Base-by-base conservation (phyloP, 2,329 filamentous ascomycete genomes). In the Colletotrichum sp. region DNA sequence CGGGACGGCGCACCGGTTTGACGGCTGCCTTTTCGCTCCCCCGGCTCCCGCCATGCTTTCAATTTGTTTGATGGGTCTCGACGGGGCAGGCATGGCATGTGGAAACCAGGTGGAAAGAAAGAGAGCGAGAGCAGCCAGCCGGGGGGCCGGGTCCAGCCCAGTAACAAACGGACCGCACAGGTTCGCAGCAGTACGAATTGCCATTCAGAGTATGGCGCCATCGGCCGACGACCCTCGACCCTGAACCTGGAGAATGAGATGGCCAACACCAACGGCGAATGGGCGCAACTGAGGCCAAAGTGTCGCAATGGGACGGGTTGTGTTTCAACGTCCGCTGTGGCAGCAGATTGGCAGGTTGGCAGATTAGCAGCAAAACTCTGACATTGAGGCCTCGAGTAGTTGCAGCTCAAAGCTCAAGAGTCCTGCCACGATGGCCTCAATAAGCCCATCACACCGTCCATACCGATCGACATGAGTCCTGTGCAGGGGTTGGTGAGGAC, bases 1-100 rank as follows among this genome's bases (percentile, higher is more conserved):
- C 48, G 52, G 72, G 48, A 65, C 59, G 60, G 60, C 44, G 68
- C 68, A 55, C 57, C 72, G 68, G 68, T 72, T 72, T 72, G 55
- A 34, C 64, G 57, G 57, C 70, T 73, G 64, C 70, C 70, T 75
- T 73, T 52, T 55, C 44, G 44, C 44, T 52, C 16, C 24, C n/a
- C 63, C 39, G 24, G 39, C 28, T 66, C 44, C 44, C 44, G 44
- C 6, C 36, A 66, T 66, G 36, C 39, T 52, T 52, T 52, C 22
- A 66, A 48, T 66, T 44, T 18, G 36, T 39, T 44, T 48, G 44
- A 64, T 30, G 71, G 71, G 67, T 65, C 59, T 22, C 22, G 59
- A 34, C 30, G 30, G 18, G n/a, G 34, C n/a, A 39, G 52, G 39
- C 6, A 22, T 68, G 48, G 24, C 28, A 57, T 67, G 30, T 36